Percentiles rank a stretch among this genome's conserved stretches.
Conservation (phyloP, 306 rosid species). For the Vigna mungo region DNA sequence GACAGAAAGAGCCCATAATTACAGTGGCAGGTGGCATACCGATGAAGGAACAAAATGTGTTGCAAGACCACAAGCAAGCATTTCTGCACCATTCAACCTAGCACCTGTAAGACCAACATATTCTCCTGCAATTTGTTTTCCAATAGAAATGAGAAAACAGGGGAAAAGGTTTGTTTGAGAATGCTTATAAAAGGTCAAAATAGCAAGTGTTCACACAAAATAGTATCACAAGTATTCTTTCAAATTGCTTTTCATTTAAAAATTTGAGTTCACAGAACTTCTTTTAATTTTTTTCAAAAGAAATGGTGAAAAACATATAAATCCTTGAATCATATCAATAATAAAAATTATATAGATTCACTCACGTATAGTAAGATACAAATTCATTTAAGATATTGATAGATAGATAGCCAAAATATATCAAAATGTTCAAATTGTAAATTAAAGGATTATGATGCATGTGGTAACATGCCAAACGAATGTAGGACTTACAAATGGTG, state of each 20-base stretch:
- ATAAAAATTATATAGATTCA: too few species aligned
- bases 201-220: slow-evolving; percentile 28
- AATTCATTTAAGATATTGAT: too few species aligned
- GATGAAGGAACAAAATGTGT: slow-evolving; percentile 86
- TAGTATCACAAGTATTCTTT: background rate
- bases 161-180: background rate
- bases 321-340: too few species aligned
- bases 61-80: slow-evolving; percentile 96
- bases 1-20: slow-evolving; percentile 17
- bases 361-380: too few species aligned
- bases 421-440: too few species aligned
- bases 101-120: slow-evolving; percentile 91
- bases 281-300: too few species aligned
- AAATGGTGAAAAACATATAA: too few species aligned
- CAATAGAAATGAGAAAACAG: slow-evolving; percentile 34
- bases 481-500: slow-evolving; percentile 16
- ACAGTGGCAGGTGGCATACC: slow-evolving; percentile 55
- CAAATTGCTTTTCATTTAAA: too few species aligned
- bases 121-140: slow-evolving; percentile 77
- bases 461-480: slow-evolving; percentile 6
- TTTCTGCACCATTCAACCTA: slow-evolving; percentile 95
- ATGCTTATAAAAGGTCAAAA: slow-evolving; percentile 31
- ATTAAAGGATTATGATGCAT: too few species aligned
- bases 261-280: too few species aligned
- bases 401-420: too few species aligned